Evolutionary conservation across 2,329 filamentous ascomycete genomes (phyloP), one percentile per base, ranked within the genome.

Genomic region (Hyphodiscus sp.): DNA sequence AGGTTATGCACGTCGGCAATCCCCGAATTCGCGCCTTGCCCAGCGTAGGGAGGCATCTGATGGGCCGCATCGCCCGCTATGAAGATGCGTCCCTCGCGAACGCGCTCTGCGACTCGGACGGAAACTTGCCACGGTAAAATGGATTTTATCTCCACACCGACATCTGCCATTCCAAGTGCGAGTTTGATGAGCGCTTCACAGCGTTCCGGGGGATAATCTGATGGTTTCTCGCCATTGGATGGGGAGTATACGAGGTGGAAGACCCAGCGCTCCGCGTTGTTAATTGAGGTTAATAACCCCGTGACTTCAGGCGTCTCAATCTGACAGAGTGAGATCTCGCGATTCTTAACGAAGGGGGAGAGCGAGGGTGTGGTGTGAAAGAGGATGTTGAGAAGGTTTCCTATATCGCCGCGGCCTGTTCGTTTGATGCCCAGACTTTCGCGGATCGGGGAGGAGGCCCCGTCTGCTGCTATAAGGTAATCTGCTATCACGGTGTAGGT

Each of bases 11-110:
- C 73, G 50, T 76, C 73, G 8, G 67, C 55, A 50, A 74, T 57
- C 2, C 61, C 63, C 57, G 69, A 67, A 45, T 69, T 73, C 1
- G 65, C 66, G 18, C 63, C 76, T 45, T 75, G 74, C 5, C 76
- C 76, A 1, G 69, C 71, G 53, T 71, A 74, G 0, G 73, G 73
- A 2, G 72, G 71, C 69, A 75, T 74, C 9, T 77, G 58, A 61
- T 79, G 75, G 1, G 76, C 76, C 6, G 75, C 72, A 60, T 79
- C 75, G 1, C 23, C 23, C 23, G 23, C 23, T 26, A 26, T 26
- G 51, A 72, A 71, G 30, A 71, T 59, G 6, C 67, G 62, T 0
- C 64, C 66, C 23, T 26, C 8, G 8, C 23, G 23, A 26, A 26
- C 4, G 23, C 23, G 23, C 7, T 65, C 58, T 1, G 66, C 69